These are phyloP conservation scores for Zea luxurians DNA, from an alignment of 176 grass and related monocot species.

Conservation along the genomic window DNA sequence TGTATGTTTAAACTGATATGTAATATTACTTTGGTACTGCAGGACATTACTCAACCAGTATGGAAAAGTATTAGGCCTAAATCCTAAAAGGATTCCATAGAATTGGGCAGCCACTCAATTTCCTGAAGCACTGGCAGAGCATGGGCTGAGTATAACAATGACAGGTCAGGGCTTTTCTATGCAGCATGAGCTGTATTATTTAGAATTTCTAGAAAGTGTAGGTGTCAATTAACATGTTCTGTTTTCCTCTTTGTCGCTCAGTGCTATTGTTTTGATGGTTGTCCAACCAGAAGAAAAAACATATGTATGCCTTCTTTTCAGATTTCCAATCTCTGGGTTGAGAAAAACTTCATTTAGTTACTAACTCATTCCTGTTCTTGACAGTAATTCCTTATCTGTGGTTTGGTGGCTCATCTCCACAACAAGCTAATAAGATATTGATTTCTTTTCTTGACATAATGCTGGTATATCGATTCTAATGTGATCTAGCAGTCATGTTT, in stretches of 20 bases:
- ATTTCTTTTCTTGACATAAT: background rate
- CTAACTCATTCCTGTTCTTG: background rate
- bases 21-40: slow-evolving; percentile 26
- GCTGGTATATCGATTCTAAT: too few relatives aligned
- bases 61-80: slow-evolving; percentile 63
- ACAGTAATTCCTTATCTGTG: background rate
- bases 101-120: slow-evolving; percentile 63
- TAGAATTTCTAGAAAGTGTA: slow-evolving; percentile 6
- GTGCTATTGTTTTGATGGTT: slow-evolving; percentile 80
- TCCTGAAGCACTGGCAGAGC: slow-evolving; percentile 65
- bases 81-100: slow-evolving; percentile 69
- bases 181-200: slow-evolving; percentile 20
- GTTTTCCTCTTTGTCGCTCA: slow-evolving; percentile 32
- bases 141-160: slow-evolving; percentile 70
- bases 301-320: slow-evolving; percentile 64
- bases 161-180: slow-evolving; percentile 44
- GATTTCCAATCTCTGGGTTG: background rate
- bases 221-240: slow-evolving; percentile 19
- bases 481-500: too few relatives aligned
- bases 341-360: slow-evolving; percentile 1
- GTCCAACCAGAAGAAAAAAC: slow-evolving; percentile 86
- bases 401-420: background rate
- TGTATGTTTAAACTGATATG: background rate
- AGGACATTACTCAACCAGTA: slow-evolving; percentile 64
- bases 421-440: slow-evolving; percentile 4